These are phyloP conservation scores for Chalciporus piperatus DNA, from an alignment of 768 basidiomycete species.

Conservation along the genomic window DNA sequence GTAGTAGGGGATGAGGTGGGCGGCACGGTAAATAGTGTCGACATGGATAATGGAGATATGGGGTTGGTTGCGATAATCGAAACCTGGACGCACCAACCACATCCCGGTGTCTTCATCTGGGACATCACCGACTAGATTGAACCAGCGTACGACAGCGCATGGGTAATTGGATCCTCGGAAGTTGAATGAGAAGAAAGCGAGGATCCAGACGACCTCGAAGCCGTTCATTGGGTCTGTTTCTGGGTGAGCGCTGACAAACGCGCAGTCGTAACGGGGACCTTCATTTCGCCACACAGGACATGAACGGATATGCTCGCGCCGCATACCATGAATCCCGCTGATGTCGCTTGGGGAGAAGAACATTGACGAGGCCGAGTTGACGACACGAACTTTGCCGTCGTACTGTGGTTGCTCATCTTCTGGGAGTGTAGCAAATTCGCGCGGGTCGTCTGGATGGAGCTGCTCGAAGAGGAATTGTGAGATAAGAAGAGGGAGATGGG, in stretches of 20 bases:
- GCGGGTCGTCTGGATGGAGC: no score
- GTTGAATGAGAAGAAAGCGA: constrained; percentile 27
- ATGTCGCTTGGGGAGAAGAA: constrained; percentile 31
- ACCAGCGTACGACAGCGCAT: constrained; percentile 26
- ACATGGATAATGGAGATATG: constrained; percentile 25
- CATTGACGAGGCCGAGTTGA: constrained; percentile 19
- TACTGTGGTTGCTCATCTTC: constrained; percentile 1
- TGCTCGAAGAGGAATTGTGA: no score
- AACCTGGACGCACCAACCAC: constrained; percentile 26
- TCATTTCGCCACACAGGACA: constrained; percentile 19
- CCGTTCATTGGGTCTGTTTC: constrained; percentile 14
- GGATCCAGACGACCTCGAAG: constrained; percentile 13
- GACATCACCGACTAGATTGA: constrained; percentile 10
- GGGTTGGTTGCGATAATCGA: neutral
- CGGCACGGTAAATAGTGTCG: constrained; percentile 28
- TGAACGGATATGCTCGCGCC: constrained; percentile 19
- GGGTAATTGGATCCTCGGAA: constrained; percentile 1
- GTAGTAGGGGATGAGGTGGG: constrained; percentile 29
- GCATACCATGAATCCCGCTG: constrained; percentile 26
- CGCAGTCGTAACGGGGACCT: constrained; percentile 15
- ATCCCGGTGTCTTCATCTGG: constrained; percentile 27
- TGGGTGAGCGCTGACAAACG: constrained; percentile 17
- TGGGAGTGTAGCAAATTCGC: no score
- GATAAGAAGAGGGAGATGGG: no score
- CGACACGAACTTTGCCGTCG: constrained; percentile 10